Evolutionary conservation across 2,329 filamentous ascomycete species (phyloP).

Genomic region (Albifimbria verrucaria): DNA sequence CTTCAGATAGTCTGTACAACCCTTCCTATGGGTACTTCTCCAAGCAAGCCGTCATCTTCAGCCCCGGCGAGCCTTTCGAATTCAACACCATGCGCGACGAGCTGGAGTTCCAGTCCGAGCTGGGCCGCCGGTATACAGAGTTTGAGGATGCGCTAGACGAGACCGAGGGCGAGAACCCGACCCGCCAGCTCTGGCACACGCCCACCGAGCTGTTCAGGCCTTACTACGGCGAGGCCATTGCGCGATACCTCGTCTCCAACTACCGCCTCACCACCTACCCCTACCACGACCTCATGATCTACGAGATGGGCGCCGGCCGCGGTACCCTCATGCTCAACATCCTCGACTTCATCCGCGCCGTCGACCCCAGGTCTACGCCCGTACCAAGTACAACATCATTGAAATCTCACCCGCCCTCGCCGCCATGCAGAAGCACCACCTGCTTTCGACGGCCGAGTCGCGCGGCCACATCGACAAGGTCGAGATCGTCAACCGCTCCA

Average conservation of each 20-base stretch:
- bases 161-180: conserved; percentile 60
- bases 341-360: conserved; percentile 88
- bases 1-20: conserved; percentile 85
- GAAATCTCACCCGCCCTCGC: conserved; percentile 88
- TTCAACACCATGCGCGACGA: conserved; percentile 82
- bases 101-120: conserved; percentile 72
- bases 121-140: conserved; percentile 77
- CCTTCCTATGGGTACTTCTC: conserved; percentile 94
- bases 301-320: conserved; percentile 97
- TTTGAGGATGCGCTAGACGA: conserved; percentile 88
- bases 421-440: conserved; percentile 68
- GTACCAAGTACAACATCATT: conserved; percentile 92
- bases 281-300: conserved; percentile 95
- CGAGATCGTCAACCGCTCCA: conserved; percentile 89
- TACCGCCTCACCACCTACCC: conserved; percentile 93
- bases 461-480: conserved; percentile 80
- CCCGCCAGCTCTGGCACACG: conserved; percentile 95
- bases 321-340: conserved; percentile 98
- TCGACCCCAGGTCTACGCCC: conserved; percentile 86
- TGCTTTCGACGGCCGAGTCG: conserved; percentile 63
- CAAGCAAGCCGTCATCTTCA: conserved; percentile 95
- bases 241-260: conserved; percentile 92
- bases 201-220: conserved; percentile 96
- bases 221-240: conserved; percentile 95
- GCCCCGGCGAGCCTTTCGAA: conserved; percentile 84